Evolutionary conservation across 2,329 filamentous ascomycete species (phyloP).

Genomic region (Penicillium glabrum): DNA sequence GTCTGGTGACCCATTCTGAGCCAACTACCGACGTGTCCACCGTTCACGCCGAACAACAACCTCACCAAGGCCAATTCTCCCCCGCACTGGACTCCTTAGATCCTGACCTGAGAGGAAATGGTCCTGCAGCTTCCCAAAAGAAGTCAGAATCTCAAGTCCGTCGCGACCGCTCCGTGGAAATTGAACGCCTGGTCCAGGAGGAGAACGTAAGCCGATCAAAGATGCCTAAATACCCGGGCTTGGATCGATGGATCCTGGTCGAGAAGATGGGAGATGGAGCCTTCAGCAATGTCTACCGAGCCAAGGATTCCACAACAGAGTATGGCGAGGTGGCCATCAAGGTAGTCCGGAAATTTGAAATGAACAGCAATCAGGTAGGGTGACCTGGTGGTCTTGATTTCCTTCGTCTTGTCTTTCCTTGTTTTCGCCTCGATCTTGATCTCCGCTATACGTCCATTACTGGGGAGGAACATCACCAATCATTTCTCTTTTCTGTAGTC

Average conservation of each 20-base stretch:
- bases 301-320: slow-evolving; percentile 70
- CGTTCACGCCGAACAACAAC: slow-evolving; percentile 64
- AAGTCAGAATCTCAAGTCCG: slow-evolving; percentile 62
- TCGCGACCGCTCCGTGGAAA: slow-evolving; percentile 57
- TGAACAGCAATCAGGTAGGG: slow-evolving; percentile 97
- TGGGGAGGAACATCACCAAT: slow-evolving; percentile 49
- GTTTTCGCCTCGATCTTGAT: slow-evolving; percentile 19
- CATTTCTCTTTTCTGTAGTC: slow-evolving; percentile 64
- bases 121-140: slow-evolving; percentile 64
- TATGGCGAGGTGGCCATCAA: slow-evolving; percentile 91
- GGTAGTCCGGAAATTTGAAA: slow-evolving; percentile 97
- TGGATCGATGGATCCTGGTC: slow-evolving; percentile 80
- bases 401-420: slow-evolving; percentile 27
- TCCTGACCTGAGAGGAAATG: slow-evolving; percentile 55
- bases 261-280: slow-evolving; percentile 99
- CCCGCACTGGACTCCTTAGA: slow-evolving; percentile 61
- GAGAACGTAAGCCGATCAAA: slow-evolving; percentile 84
- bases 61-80: slow-evolving; percentile 46
- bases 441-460: slow-evolving; percentile 28
- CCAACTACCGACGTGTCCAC: slow-evolving; percentile 63
- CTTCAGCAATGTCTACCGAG: slow-evolving; percentile 97
- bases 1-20: slow-evolving; percentile 63
- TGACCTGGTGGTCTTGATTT: slow-evolving; percentile 22
- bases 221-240: slow-evolving; percentile 79
- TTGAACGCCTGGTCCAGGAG: slow-evolving; percentile 85